phyloP scores from a whole-genome alignment of 2,329 filamentous ascomycete genomes.

The Mycogone perniciosa region DNA sequence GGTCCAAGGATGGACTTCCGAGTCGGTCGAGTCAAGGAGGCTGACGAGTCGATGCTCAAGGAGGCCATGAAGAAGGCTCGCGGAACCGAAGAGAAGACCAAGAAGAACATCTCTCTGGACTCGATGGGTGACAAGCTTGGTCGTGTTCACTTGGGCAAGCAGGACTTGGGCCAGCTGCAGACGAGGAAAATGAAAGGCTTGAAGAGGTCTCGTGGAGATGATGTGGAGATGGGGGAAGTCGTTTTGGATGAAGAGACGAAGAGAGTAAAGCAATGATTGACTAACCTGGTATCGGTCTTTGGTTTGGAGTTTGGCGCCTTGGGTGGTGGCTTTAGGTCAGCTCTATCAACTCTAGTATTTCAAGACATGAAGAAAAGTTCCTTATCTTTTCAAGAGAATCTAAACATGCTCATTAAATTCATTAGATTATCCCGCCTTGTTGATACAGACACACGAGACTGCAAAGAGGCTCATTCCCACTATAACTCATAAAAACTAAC shows the following conservation, averaged over 20 bases:
- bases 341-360: constrained; percentile 8
- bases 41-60: constrained; percentile 75
- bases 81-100: constrained; percentile 66
- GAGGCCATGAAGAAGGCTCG: constrained; percentile 84
- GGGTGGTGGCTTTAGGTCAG: constrained; percentile 18
- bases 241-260: constrained; percentile 31
- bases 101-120: constrained; percentile 96
- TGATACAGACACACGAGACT: too few relatives aligned
- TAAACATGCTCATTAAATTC: constrained; percentile 6
- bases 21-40: constrained; percentile 71
- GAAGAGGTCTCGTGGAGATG: constrained; percentile 69
- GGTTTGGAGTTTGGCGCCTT: constrained; percentile 27
- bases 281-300: constrained; percentile 12
- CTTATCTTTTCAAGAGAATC: background rate
- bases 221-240: constrained; percentile 40
- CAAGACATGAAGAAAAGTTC: background rate
- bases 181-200: constrained; percentile 99
- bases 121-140: constrained; percentile 94
- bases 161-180: constrained; percentile 82
- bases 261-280: constrained; percentile 27
- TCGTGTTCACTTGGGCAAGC: constrained; percentile 82
- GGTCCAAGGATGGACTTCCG: constrained; percentile 90
- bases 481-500: background rate
- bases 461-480: background rate
- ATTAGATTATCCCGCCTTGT: background rate